phyloP scores from a whole-genome alignment of 2,329 filamentous ascomycete genomes.

The Cladophialophora psammophila region DNA sequence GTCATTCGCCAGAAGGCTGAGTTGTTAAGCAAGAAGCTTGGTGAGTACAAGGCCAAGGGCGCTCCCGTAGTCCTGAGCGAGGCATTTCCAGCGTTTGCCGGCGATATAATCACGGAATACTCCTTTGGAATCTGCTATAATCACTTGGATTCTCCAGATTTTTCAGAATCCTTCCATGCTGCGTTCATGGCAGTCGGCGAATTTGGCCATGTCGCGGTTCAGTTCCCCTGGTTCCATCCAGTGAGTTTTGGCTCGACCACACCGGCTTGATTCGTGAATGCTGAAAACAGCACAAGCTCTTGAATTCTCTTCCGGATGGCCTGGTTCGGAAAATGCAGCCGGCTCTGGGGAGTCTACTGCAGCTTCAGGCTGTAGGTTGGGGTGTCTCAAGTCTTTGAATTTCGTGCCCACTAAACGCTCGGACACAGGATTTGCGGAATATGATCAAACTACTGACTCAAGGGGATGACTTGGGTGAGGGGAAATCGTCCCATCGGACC shows the following conservation, averaged over 20 bases:
- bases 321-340: constrained; percentile 12
- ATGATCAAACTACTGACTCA: constrained; percentile 34
- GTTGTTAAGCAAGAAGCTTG: constrained; percentile 9
- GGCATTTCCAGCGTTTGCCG: constrained; percentile 51
- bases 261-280: not conserved
- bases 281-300: constrained; percentile 3
- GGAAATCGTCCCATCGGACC: constrained; percentile 13
- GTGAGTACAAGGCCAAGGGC: constrained; percentile 9
- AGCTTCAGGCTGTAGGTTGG: constrained; percentile 2
- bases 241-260: not conserved
- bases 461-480: constrained; percentile 15
- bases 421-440: constrained; percentile 33
- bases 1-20: constrained; percentile 43
- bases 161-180: constrained; percentile 34
- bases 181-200: constrained; percentile 29
- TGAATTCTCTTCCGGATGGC: constrained; percentile 11
- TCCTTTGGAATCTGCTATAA: constrained; percentile 29
- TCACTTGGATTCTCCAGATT: constrained; percentile 22
- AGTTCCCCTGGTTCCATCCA: constrained; percentile 30
- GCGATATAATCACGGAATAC: constrained; percentile 57
- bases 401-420: not conserved
- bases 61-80: constrained; percentile 5
- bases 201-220: constrained; percentile 27
- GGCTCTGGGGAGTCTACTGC: constrained; percentile 6
- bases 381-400: not conserved